Base-by-base conservation (phyloP, 2,329 filamentous ascomycete species). In the Talaromyces islandicus region DNA sequence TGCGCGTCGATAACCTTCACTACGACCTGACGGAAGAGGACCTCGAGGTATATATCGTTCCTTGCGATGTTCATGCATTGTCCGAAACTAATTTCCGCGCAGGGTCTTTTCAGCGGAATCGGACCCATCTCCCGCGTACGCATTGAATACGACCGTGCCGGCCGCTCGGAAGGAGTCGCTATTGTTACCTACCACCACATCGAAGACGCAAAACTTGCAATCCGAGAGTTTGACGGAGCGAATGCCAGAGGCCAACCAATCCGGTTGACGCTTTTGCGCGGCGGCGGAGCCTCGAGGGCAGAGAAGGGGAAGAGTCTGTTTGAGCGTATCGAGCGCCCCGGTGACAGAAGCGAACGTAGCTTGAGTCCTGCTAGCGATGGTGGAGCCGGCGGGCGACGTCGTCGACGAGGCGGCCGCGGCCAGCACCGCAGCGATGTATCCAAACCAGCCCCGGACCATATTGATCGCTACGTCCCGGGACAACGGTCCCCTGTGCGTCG, bases 191-290 rank as follows among this genome's bases (percentile, higher is more conserved):
- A 95, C 76, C 83, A 87, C 66, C 80, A 79, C 59, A 77, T 83
- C 55, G 81, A 85, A 54, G 89, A 96, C 73, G 92, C 92, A 10
- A 79, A 83, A 67, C 81, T 84, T 52, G 92, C 92, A 2, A 83
- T 96, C 59, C 81, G 80, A 58, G 88, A 96, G 68, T 97, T 89
- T 70, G 88, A 97, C 71, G 91, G 91, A 59, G 92, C 92, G 64
- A 96, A 96, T 71, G 92, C 92, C 60, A 92, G 94, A 67, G 88
- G 89, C 54, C 90, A 93, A 75, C 91, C 91, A 3, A 96, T 96
- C 68, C 85, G 83, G 35, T 75, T 96, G 60, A 84, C 84, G 0
- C 78, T 93, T 32, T 73, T 93, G 48, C 70, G 75, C 48, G 66
- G 59, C 48, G 67, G 72, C n/a, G 73, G 73, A 21, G 73, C 77